A percentile compares a stretch with the other conserved stretches of the same genome.
These are phyloP conservation scores for Elymus sibiricus DNA, from an alignment of 176 grass and related monocot species.

Conservation along the genomic window DNA sequence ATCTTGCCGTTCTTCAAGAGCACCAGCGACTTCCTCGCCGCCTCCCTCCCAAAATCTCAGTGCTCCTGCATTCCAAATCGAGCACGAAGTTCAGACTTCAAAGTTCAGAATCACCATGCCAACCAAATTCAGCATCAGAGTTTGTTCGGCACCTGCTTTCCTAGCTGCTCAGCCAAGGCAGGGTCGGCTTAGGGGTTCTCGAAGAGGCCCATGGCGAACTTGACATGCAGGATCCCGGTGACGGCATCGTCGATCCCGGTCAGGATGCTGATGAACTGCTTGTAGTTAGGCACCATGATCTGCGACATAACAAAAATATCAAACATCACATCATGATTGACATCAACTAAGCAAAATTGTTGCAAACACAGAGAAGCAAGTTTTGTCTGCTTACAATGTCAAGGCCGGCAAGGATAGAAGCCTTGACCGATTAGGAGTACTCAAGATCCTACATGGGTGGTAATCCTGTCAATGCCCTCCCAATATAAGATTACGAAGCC, in stretches of 20 bases:
- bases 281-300: conserved; percentile 86
- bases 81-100: neutral
- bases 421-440: conserved; percentile 84
- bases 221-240: conserved; percentile 68
- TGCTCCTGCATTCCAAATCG: conserved; percentile 51
- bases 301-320: too few species aligned
- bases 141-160: conserved; percentile 46
- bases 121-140: neutral
- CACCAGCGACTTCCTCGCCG: conserved; percentile 70
- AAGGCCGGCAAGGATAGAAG: conserved; percentile 63
- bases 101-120: neutral
- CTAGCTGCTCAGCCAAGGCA: conserved; percentile 57
- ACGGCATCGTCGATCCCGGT: conserved; percentile 88
- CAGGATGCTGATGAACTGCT: conserved; percentile 57
- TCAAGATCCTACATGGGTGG: conserved; percentile 54
- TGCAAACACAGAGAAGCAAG: neutral
- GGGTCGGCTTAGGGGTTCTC: conserved; percentile 65
- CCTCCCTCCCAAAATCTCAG: conserved; percentile 69
- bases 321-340: neutral
- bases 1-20: conserved; percentile 88
- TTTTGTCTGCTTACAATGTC: conserved; percentile 55
- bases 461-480: conserved; percentile 88
- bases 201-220: conserved; percentile 85
- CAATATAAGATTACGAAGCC: conserved; percentile 85
- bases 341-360: neutral